Percentiles rank a stretch among this genome's conserved stretches.
phyloP scores from a whole-genome alignment of 371 early-diverging fungal genomes.

The Apophysomyces elegans region DNA sequence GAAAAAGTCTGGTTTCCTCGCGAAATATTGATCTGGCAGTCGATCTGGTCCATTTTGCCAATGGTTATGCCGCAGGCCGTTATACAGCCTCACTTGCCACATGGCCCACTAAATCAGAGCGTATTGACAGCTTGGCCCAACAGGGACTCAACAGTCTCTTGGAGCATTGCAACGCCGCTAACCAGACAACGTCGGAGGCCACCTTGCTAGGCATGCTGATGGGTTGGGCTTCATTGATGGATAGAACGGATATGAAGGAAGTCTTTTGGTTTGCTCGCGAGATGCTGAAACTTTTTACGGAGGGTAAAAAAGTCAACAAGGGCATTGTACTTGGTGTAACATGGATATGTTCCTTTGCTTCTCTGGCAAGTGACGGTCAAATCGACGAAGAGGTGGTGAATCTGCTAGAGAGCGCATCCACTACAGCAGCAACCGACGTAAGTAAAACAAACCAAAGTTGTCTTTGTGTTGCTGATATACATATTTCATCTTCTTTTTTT shows the following conservation, averaged over 20 bases:
- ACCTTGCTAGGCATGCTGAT: slow-evolving; percentile 43
- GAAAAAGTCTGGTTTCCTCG: neutral
- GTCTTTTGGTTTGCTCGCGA: slow-evolving; percentile 28
- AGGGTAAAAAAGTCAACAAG: slow-evolving; percentile 20
- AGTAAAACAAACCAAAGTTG: neutral
- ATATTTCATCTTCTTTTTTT: neutral
- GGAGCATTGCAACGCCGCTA: slow-evolving; percentile 18
- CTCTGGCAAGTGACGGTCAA: slow-evolving; percentile 14
- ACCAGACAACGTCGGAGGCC: slow-evolving; percentile 29
- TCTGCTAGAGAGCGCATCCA: slow-evolving; percentile 26
- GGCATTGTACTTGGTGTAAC: slow-evolving; percentile 37
- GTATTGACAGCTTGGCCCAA: slow-evolving; percentile 27
- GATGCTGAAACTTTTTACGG: slow-evolving; percentile 22
- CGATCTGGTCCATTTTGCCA: slow-evolving; percentile 49
- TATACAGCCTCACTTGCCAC: slow-evolving; percentile 42
- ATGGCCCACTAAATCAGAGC: slow-evolving; percentile 53
- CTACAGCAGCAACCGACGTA: slow-evolving; percentile 32
- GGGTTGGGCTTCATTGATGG: slow-evolving; percentile 43
- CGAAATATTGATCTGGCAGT: slow-evolving; percentile 39
- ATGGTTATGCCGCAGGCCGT: slow-evolving; percentile 58
- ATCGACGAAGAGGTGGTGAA: slow-evolving; percentile 23
- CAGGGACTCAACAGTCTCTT: slow-evolving; percentile 20
- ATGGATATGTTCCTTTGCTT: slow-evolving; percentile 39
- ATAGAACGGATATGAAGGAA: slow-evolving; percentile 29
- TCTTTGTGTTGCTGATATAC: neutral